Percentiles rank a stretch among this genome's conserved stretches.
Conservation (phyloP, 1,284 basidiomycete species). For the Heterobasidion occidentale region DNA sequence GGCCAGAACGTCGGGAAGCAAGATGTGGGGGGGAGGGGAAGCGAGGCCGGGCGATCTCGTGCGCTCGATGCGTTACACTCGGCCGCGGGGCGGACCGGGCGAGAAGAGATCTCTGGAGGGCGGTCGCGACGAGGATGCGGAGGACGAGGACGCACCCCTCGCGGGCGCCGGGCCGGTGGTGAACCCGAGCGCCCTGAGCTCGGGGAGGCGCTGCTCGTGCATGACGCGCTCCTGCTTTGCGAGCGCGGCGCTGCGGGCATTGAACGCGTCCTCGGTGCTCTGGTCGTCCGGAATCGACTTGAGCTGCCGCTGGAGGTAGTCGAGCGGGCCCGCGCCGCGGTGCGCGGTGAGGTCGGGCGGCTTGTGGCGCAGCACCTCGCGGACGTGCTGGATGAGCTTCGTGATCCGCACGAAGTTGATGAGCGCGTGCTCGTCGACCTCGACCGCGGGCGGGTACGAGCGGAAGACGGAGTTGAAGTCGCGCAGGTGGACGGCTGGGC, state of each 20-base stretch:
- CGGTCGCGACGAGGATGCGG: too few species aligned
- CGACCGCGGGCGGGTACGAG: conserved; percentile 17
- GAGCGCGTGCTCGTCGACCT: conserved; percentile 23
- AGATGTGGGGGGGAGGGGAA: too few species aligned
- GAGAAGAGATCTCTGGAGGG: too few species aligned
- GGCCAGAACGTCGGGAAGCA: too few species aligned
- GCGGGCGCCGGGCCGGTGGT: not conserved
- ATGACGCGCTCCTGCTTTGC: conserved; percentile 20
- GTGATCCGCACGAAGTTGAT: conserved; percentile 36
- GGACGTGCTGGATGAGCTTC: conserved; percentile 27
- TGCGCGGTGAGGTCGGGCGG: conserved; percentile 25
- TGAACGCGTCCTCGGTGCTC: conserved; percentile 21
- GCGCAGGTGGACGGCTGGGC: conserved; percentile 31
- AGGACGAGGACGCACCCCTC: too few species aligned
- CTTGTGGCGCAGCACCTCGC: conserved; percentile 22
- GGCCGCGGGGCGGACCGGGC: too few species aligned
- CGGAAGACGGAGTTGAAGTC: conserved; percentile 24
- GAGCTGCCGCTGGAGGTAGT: conserved; percentile 32
- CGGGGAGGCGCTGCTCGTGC: conserved; percentile 15
- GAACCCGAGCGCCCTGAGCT: conserved; percentile 11
- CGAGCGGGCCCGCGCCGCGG: conserved; percentile 25
- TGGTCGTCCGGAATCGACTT: conserved; percentile 13
- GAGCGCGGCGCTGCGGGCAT: conserved; percentile 21
- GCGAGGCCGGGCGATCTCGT: too few species aligned
- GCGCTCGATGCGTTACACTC: too few species aligned